A percentile compares a stretch with the other conserved stretches of the same genome.
Conservation (phyloP, 345 rosid genomes). For the Salix suchowensis region DNA sequence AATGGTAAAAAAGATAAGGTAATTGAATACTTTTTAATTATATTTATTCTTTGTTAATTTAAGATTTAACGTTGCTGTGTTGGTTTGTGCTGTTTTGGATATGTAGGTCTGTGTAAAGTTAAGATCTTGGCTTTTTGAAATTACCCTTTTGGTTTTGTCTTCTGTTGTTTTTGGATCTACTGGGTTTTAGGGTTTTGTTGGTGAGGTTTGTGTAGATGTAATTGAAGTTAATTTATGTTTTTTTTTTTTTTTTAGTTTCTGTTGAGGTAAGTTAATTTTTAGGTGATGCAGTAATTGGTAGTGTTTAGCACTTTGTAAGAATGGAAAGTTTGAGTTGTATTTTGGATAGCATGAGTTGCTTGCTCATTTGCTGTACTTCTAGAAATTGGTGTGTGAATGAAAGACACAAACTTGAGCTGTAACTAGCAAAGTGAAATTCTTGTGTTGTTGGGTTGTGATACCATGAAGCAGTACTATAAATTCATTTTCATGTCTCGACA, state of each 20-base stretch:
- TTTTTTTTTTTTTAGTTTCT: neutral
- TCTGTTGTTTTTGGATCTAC: neutral
- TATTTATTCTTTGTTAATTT: neutral
- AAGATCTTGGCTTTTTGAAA: neutral
- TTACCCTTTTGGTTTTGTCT: neutral
- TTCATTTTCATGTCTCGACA: neutral
- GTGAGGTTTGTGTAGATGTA: neutral
- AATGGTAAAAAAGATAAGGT: slow-evolving; percentile 80
- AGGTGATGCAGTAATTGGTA: neutral
- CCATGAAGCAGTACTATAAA: neutral
- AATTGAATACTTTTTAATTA: neutral
- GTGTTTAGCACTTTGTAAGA: neutral
- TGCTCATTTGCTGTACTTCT: neutral
- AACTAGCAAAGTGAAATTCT: neutral
- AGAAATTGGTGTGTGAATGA: neutral
- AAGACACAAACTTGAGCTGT: neutral
- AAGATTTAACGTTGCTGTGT: neutral
- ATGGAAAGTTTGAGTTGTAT: neutral
- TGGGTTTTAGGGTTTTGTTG: neutral
- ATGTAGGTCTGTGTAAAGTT: neutral
- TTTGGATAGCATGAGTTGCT: neutral
- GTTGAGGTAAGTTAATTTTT: neutral
- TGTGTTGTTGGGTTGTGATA: neutral
- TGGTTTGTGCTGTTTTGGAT: neutral
- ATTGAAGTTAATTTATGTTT: neutral